These are phyloP conservation scores for Epithele typhae DNA, from an alignment of 768 basidiomycete species.

Conservation along the genomic window DNA sequence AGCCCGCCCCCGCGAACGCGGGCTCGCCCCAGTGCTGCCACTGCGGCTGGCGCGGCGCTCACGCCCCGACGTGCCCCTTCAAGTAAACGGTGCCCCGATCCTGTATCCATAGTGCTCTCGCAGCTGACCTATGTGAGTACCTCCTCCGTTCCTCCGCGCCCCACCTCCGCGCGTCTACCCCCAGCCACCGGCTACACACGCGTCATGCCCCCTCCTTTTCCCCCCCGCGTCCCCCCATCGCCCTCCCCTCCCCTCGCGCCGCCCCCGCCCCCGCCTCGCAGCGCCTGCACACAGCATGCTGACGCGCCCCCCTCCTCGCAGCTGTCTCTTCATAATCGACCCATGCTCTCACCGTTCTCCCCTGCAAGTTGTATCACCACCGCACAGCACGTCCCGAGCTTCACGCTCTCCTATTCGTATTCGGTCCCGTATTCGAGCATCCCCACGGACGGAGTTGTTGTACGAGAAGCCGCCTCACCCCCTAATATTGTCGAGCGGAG, in stretches of 20 bases:
- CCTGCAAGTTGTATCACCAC: constrained; percentile 26
- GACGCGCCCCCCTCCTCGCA: constrained; percentile 1
- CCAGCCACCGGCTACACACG: too few species aligned
- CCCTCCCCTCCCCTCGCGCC: not conserved
- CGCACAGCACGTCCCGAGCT: constrained; percentile 11
- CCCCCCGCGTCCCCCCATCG: not conserved
- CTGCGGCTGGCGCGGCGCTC: constrained; percentile 64
- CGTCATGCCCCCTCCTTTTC: not conserved
- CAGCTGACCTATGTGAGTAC: constrained; percentile 23
- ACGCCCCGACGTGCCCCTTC: constrained; percentile 63
- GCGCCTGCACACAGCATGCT: not conserved
- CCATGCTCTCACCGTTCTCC: constrained; percentile 20
- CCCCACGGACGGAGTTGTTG: too few species aligned
- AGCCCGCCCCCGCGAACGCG: constrained; percentile 36
- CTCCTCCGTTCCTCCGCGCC: constrained; percentile 1
- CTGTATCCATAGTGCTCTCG: constrained; percentile 18
- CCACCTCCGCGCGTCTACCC: not conserved
- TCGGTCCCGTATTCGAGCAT: not conserved
- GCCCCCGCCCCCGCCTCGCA: constrained; percentile 3
- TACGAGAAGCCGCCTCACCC: not conserved
- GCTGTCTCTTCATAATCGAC: constrained; percentile 15
- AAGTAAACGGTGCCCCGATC: constrained; percentile 35
- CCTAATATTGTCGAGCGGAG: too few species aligned
- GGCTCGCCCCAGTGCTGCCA: constrained; percentile 77
- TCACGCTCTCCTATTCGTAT: too few species aligned